phyloP scores from a whole-genome alignment of 345 rosid genomes.

The Acer saccharum region DNA sequence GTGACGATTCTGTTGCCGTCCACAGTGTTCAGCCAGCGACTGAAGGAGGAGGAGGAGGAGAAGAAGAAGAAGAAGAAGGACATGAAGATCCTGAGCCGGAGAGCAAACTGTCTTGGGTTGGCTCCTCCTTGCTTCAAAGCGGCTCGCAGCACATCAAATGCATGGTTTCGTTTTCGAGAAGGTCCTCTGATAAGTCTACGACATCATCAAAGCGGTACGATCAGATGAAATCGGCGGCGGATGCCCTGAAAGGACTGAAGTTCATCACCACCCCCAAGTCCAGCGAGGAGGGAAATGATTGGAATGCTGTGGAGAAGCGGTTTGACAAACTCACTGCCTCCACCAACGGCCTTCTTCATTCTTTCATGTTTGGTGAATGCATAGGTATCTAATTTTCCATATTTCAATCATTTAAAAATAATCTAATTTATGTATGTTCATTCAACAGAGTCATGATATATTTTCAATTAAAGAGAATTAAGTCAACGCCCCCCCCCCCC shows the following conservation, averaged over 20 bases:
- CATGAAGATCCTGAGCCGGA: constrained; percentile 72
- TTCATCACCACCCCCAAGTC: constrained; percentile 63
- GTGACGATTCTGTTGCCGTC: constrained; percentile 75
- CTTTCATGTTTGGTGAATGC: constrained; percentile 75
- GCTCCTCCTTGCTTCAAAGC: constrained; percentile 48
- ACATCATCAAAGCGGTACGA: constrained; percentile 43
- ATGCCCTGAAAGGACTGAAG: constrained; percentile 83
- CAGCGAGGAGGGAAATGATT: constrained; percentile 44
- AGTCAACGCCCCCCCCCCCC: too few relatives aligned
- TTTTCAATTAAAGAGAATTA: too few relatives aligned
- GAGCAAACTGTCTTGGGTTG: constrained; percentile 29
- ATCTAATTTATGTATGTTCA: too few relatives aligned
- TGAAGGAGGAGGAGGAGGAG: constrained; percentile 17
- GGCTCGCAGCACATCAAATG: not conserved
- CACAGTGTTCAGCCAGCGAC: constrained; percentile 77
- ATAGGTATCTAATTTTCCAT: constrained; percentile 44
- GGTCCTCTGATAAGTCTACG: constrained; percentile 20
- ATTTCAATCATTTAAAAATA: not conserved
- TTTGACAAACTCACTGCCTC: constrained; percentile 57
- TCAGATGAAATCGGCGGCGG: constrained; percentile 67
- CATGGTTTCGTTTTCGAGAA: too few relatives aligned
- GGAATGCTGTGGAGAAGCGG: constrained; percentile 70
- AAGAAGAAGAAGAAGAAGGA: not conserved
- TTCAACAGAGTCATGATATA: too few relatives aligned
- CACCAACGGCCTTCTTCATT: constrained; percentile 55